Evolutionary conservation across 1,284 basidiomycete genomes (phyloP), one percentile per base, ranked within the genome.

Genomic region (Trichosporon inkin): DNA sequence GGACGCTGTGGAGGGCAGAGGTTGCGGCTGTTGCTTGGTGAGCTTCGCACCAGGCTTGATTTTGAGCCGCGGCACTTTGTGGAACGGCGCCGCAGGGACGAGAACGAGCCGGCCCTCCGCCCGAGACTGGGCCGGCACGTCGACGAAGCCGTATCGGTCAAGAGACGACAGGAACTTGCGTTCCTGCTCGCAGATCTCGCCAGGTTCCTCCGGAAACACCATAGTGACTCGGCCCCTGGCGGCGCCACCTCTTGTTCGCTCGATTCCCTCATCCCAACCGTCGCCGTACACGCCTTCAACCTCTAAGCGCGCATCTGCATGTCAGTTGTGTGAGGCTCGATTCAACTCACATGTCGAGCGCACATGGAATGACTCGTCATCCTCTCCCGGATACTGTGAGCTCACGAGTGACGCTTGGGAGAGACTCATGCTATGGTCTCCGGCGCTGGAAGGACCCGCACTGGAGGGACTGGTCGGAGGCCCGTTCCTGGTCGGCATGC

Each of bases 211-310:
- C 80, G 82, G 63, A 78, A 81, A 78, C 11, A 80, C 84, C 10
- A 87, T 69, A 3, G 86, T 84, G 53, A 64, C 67, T 32, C 76
- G 61, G 11, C 62, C 64, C 1, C 63, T 66, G 16, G 58, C 47
- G 53, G 88, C 80, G 54, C 88, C 84, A n/a, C 91, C 91, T 59
- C 92, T 84, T n/a, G 92, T 96, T 40, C 91, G 85, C 79, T 96
- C 92, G 14, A 92, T 82, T 37, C 92, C 92, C 67, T 94, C 91
- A 67, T 89, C 88, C 78, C 87, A 91, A 0, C 92, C 92, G 74
- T 96, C 92, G 3, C 92, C 92, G 70, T 86, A 88, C 32, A 96
- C 92, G 19, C 92, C 92, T 52, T 84, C 84, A 10, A 83, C 78
- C 49, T 95, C 90, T 14, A 96, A 82, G 62, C 89, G 84, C 0